Percentiles rank a stretch among this genome's conserved stretches.
Evolutionary conservation across 257 asterid species (phyloP).

Genomic region (Perilla frutescens): DNA sequence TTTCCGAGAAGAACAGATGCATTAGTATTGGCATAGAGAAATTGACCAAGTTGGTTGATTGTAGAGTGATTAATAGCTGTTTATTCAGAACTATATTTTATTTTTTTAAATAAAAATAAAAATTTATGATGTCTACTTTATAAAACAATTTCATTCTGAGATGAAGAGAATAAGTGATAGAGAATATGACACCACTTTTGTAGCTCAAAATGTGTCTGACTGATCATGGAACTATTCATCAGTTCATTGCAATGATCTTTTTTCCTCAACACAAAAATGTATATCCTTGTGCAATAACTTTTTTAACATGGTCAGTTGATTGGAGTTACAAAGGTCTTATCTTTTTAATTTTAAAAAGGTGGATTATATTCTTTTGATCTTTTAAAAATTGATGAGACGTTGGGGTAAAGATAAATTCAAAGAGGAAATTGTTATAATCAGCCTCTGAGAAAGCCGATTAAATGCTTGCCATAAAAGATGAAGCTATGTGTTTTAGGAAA

Average conservation of each 20-base stretch:
- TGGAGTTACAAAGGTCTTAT: not conserved
- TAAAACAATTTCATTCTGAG: slow-evolving; percentile 7
- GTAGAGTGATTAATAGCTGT: not conserved
- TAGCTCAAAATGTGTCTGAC: not conserved
- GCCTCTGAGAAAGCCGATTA: slow-evolving; percentile 9
- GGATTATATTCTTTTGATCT: not conserved
- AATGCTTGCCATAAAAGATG: not conserved
- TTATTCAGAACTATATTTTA: not conserved
- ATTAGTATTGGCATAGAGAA: not conserved
- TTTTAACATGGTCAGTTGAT: slow-evolving; percentile 5
- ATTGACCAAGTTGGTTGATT: not conserved
- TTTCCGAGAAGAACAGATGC: not conserved
- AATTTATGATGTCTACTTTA: not conserved
- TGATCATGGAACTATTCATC: not conserved
- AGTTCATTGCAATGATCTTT: not conserved
- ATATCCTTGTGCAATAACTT: not conserved
- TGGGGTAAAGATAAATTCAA: not conserved
- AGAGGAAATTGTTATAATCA: not conserved
- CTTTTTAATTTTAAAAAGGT: not conserved
- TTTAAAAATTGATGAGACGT: not conserved
- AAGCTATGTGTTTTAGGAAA: slow-evolving; percentile 17
- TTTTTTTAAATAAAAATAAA: not conserved
- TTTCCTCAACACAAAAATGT: not conserved
- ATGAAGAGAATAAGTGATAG: not conserved
- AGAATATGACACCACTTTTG: not conserved